Percentiles rank a stretch among this genome's conserved stretches.
phyloP scores from a whole-genome alignment of 352 stramenopile genomes.

The Phytopythium boreale region DNA sequence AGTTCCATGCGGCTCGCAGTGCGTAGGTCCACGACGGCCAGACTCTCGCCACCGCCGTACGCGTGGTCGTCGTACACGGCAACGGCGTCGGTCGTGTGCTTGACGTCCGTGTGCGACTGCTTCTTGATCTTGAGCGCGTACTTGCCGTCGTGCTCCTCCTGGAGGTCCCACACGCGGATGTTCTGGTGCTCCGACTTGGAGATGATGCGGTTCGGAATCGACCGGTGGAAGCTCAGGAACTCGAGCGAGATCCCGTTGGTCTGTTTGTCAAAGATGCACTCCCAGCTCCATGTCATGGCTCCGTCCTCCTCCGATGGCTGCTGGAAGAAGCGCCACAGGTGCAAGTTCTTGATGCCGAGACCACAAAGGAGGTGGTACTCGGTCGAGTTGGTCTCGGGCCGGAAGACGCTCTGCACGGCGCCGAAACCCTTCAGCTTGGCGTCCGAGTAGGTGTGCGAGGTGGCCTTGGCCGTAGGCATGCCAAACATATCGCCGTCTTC shows the following conservation, averaged over 20 bases:
- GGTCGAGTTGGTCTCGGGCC: slow-evolving; percentile 32
- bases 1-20: slow-evolving; percentile 61
- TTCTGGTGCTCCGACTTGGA: slow-evolving; percentile 87
- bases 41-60: slow-evolving; percentile 64
- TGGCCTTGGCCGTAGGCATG: slow-evolving; percentile 40
- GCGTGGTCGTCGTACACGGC: slow-evolving; percentile 71
- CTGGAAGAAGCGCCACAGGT: slow-evolving; percentile 82
- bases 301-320: slow-evolving; percentile 18
- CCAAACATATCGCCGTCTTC: slow-evolving; percentile 31
- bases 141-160: slow-evolving; percentile 43
- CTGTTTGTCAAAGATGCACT: slow-evolving; percentile 86
- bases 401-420: slow-evolving; percentile 61
- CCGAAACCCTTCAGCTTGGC: slow-evolving; percentile 85
- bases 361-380: slow-evolving; percentile 83
- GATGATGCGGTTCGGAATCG: slow-evolving; percentile 56
- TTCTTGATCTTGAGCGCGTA: slow-evolving; percentile 47
- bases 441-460: slow-evolving; percentile 74
- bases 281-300: slow-evolving; percentile 50
- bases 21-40: slow-evolving; percentile 64
- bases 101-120: slow-evolving; percentile 70
- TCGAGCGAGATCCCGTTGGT: slow-evolving; percentile 86
- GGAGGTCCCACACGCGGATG: slow-evolving; percentile 78
- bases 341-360: slow-evolving; percentile 85
- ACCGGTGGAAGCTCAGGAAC: slow-evolving; percentile 68
- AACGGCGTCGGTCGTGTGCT: slow-evolving; percentile 63